Evolutionary conservation across 768 basidiomycete genomes (phyloP).

Genomic region (Ramaria sp.): DNA sequence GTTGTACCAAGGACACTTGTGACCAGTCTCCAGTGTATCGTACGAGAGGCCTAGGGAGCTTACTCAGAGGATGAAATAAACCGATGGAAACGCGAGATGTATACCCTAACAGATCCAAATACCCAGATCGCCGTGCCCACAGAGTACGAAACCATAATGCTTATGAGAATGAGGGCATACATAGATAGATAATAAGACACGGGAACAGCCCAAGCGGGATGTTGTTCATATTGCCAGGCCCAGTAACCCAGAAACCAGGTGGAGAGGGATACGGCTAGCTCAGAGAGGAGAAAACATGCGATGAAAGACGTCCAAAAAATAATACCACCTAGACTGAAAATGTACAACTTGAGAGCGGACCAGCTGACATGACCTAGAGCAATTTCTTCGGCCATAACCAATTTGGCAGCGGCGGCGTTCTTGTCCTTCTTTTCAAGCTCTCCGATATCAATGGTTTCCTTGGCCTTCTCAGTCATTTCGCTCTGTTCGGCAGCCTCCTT

Average conservation of each 20-base stretch:
- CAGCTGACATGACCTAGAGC: slow-evolving; percentile 48
- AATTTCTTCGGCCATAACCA: slow-evolving; percentile 58
- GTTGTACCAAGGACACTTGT: slow-evolving; percentile 48
- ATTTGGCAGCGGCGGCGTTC: slow-evolving; percentile 38
- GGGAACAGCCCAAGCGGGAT: slow-evolving; percentile 22
- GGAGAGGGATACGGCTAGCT: slow-evolving; percentile 13
- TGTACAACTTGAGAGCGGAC: slow-evolving; percentile 29
- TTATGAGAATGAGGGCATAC: slow-evolving; percentile 28
- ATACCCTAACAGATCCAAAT: slow-evolving; percentile 28
- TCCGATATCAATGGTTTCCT: slow-evolving; percentile 18
- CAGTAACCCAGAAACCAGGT: slow-evolving; percentile 25
- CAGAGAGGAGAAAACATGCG: background rate
- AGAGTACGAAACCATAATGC: slow-evolving; percentile 22
- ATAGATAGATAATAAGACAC: slow-evolving; percentile 33
- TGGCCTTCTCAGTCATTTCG: slow-evolving; percentile 19
- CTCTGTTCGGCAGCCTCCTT: slow-evolving; percentile 20
- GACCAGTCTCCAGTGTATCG: slow-evolving; percentile 41
- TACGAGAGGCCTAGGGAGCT: slow-evolving; percentile 23
- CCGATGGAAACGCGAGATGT: background rate
- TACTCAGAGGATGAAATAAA: background rate
- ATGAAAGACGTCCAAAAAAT: slow-evolving; percentile 11
- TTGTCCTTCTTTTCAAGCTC: slow-evolving; percentile 13
- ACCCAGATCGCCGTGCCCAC: slow-evolving; percentile 29
- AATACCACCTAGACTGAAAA: slow-evolving; percentile 19
- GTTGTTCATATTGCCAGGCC: slow-evolving; percentile 30